Evolutionary conservation across 139 green algal genomes (phyloP).

Genomic region (Trebouxia sp.): DNA sequence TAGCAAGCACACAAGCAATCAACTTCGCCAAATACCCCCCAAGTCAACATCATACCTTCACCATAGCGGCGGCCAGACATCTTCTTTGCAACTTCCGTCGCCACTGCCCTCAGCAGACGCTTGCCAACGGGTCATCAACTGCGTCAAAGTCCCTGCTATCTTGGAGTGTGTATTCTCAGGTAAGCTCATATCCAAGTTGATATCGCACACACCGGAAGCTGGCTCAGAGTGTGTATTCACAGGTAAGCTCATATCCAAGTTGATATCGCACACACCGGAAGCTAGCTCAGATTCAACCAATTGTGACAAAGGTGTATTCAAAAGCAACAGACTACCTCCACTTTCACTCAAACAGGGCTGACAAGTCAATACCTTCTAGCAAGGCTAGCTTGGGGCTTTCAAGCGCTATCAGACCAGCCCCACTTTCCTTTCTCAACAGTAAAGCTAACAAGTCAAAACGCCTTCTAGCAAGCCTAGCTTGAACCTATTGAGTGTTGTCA

Average conservation of each 20-base stretch:
- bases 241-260: constrained; percentile 25
- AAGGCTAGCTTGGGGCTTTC: constrained; percentile 24
- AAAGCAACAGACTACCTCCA: constrained; percentile 26
- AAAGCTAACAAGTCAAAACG: constrained; percentile 29
- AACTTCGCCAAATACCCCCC: constrained; percentile 23
- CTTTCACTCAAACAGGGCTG: constrained; percentile 25
- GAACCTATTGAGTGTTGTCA: constrained; percentile 8
- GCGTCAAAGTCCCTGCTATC: constrained; percentile 19
- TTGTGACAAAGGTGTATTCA: constrained; percentile 28
- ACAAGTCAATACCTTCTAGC: constrained; percentile 26
- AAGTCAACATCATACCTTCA: constrained; percentile 25
- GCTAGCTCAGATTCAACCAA: constrained; percentile 25
- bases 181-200: constrained; percentile 26
- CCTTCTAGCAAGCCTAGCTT: constrained; percentile 27
- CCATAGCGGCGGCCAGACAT: constrained; percentile 20
- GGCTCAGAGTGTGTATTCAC: constrained; percentile 24
- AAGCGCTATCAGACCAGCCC: constrained; percentile 26
- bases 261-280: constrained; percentile 25
- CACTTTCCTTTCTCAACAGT: constrained; percentile 22
- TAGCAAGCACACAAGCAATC: constrained; percentile 25
- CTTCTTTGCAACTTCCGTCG: constrained; percentile 21
- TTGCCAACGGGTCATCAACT: constrained; percentile 16
- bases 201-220: constrained; percentile 24
- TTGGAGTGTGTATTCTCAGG: constrained; percentile 27
- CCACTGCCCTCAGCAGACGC: constrained; percentile 20